Conservation (phyloP, 495 filamentous ascomycete species). For the Talaromyces ruber region DNA sequence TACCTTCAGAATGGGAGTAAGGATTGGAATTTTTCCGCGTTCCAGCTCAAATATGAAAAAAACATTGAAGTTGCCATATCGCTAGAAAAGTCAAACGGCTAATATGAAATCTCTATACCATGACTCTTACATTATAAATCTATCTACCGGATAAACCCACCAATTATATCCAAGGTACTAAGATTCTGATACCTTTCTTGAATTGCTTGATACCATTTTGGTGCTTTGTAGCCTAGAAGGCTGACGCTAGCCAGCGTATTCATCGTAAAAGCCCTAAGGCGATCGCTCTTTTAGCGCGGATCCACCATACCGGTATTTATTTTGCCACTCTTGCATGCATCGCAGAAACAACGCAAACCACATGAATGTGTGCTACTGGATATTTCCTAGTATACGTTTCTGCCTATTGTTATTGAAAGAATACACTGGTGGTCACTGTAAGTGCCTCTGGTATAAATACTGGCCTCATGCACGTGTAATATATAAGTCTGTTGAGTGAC, state of each 20-base stretch:
- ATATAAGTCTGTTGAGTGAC: background rate
- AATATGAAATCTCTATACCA: background rate
- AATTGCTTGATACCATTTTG: background rate
- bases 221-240: background rate
- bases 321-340: background rate
- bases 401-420: background rate
- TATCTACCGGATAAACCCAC: no score
- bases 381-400: background rate
- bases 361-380: background rate
- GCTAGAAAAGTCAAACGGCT: background rate
- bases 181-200: no score
- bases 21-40: background rate
- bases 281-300: background rate
- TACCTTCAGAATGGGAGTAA: conserved; percentile 42
- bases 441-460: background rate
- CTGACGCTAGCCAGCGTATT: no score
- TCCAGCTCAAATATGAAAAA: background rate
- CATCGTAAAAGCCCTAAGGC: background rate
- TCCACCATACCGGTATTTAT: background rate
- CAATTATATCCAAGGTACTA: no score
- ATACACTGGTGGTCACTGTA: background rate
- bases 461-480: background rate
- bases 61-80: background rate
- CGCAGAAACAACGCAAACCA: background rate
- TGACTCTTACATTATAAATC: background rate